phyloP scores from a whole-genome alignment of 176 grass and related monocot genomes.

The Canna indica region DNA sequence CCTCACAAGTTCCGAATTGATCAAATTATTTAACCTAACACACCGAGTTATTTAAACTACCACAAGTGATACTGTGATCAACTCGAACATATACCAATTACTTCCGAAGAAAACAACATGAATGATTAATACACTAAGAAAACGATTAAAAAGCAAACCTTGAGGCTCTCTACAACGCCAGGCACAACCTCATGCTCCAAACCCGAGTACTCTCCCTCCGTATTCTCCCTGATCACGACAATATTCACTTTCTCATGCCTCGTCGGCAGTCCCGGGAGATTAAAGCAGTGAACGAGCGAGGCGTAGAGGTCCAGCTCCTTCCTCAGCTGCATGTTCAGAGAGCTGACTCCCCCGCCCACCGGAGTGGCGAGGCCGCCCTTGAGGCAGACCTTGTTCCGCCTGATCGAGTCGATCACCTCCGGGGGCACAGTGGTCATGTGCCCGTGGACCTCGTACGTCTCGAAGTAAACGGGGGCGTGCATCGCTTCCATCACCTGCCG shows the following conservation, averaged over 20 bases:
- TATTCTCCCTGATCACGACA: constrained; percentile 14
- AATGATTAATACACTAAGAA: too few species aligned
- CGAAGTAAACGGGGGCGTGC: constrained; percentile 13
- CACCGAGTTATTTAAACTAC: too few species aligned
- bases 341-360: constrained; percentile 3
- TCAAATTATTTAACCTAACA: too few species aligned
- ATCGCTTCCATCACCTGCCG: constrained; percentile 13
- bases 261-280: constrained; percentile 5
- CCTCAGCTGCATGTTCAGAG: constrained; percentile 13
- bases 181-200: constrained; percentile 16
- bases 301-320: constrained; percentile 16
- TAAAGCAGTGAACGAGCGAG: constrained; percentile 14
- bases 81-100: too few species aligned
- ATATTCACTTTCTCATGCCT: constrained; percentile 15
- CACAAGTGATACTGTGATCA: too few species aligned
- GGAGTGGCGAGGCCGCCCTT: constrained; percentile 13
- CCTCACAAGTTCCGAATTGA: too few species aligned
- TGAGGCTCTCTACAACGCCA: constrained; percentile 11
- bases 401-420: constrained; percentile 13
- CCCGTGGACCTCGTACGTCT: constrained; percentile 15
- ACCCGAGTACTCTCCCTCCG: constrained; percentile 12
- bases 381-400: constrained; percentile 13
- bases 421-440: constrained; percentile 5
- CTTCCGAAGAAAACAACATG: too few species aligned
- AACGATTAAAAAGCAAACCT: too few species aligned